Evolutionary conservation across 257 asterid genomes (phyloP), one percentile per base, ranked within the genome.

Genomic region (Eucommia ulmoides): DNA sequence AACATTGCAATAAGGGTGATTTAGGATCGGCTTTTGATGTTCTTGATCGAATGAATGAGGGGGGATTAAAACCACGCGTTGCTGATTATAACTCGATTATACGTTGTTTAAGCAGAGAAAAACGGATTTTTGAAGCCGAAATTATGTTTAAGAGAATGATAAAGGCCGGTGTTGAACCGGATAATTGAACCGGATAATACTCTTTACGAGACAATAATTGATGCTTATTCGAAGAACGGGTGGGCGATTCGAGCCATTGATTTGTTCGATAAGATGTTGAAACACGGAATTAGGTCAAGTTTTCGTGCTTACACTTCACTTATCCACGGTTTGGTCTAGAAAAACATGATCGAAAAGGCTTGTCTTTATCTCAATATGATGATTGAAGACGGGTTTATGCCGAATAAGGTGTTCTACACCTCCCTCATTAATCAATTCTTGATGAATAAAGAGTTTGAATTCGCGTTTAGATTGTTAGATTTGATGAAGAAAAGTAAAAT

Each of bases 341-440:
- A 67, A 56, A 81, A 72, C 56, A 81, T 74, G 81, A 77, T 63
- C 19, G 46, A 58, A 44, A 50, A 75, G 60, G 49, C 77, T 15
- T 72, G 81, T 29, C 21, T 55, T 19, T 81, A 74, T 59, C 82
- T 81, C 19, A 61, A 70, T 52, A 68, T 62, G 58, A 81, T 81
- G 92, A 50, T 77, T 55, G 69, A 68, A 58, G 79, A 81, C 21
- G 92, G 92, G 22, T 62, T 66, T 49, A 33, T 20, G 77, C 87
- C 87, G 23, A 70, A 75, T 63, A 57, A 52, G 18, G 81, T 62
- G 54, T 71, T 81, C 23, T 81, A 72, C 52, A 77, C 87, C 29
- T 63, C 83, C 21, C 87, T 78, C 26, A 70, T 75, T 18, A 77
- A 75, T 42, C 83, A 77, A 49, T 74, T 69, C 58, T 61, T 81